Evolutionary conservation across 1,284 basidiomycete genomes (phyloP), one percentile per base, ranked within the genome.

Genomic region (Ganoderma sinense): DNA sequence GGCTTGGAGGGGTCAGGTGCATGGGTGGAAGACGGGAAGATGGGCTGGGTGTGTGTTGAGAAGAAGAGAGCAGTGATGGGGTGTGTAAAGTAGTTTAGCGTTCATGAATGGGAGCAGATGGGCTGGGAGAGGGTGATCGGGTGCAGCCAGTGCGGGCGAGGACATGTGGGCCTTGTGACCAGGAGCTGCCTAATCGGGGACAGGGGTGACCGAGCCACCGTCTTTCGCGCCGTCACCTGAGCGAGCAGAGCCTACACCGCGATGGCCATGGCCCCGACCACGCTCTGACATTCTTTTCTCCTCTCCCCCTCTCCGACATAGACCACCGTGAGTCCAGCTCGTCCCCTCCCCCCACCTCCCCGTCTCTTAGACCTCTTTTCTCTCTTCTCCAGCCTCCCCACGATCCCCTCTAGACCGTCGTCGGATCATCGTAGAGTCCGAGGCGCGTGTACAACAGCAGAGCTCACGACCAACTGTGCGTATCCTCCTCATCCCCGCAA

Each of bases 131-230:
- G 66, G 33, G 64, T 55, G 70, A 63, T 60, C 62, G 69, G 65
- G 69, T 73, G 71, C 69, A 73, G 71, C 70, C 66, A 67, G 59
- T 68, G 66, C 62, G 69, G 61, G 33, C 51, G 64, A 62, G 53
- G 59, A 36, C 62, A 56, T 29, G 67, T 66, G 66, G 63, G 66
- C 73, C 75, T 73, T 74, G 75, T 76, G 75, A 76, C 75, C 71
- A 29, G 58, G 64, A 23, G 29, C 36, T 73, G 70, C 75, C 75
- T 62, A 61, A 73, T 75, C 45, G 65, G 69, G 75, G 48, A 71
- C 69, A 73, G 73, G 75, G 75, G 75, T 72, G 72, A 74, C 71
- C 71, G 70, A 73, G 67, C 64, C 68, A 62, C 62, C 64, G 72
- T 71, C 70, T 68, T 60, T 69, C 61, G 72, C 72, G 72, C 72